Percentiles rank a stretch among this genome's conserved stretches.
Conservation (phyloP, 768 basidiomycete genomes). For the Leccinum obscurum region DNA sequence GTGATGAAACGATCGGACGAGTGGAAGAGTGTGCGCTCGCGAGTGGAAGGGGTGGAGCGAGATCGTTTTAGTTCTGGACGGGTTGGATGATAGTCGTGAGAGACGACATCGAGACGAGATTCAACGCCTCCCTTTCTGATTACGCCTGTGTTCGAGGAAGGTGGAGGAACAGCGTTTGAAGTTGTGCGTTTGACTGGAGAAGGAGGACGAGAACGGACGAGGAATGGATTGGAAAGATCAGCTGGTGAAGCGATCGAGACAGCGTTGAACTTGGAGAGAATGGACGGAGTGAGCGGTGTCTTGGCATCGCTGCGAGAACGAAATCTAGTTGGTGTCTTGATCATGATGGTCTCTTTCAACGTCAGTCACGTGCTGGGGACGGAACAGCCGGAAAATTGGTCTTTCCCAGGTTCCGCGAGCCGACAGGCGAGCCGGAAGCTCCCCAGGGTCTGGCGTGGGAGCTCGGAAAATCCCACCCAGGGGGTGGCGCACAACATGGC, state of each 20-base stretch:
- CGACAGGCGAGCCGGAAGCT: too few relatives aligned
- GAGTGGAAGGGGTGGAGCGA: constrained; percentile 66
- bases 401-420: too few relatives aligned
- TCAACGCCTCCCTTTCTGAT: constrained; percentile 79
- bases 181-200: constrained; percentile 68
- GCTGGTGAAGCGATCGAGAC: constrained; percentile 39
- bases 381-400: too few relatives aligned
- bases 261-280: constrained; percentile 40
- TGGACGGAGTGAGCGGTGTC: constrained; percentile 48
- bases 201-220: constrained; percentile 52
- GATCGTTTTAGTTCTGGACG: constrained; percentile 66
- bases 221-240: constrained; percentile 64
- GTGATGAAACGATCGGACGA: constrained; percentile 72
- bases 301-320: constrained; percentile 51
- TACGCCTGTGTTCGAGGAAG: constrained; percentile 69
- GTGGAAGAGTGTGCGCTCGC: constrained; percentile 36
- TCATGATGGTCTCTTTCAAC: too few relatives aligned
- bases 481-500: too few relatives aligned
- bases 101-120: constrained; percentile 74
- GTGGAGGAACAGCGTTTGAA: constrained; percentile 45
- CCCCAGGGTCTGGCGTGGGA: too few relatives aligned
- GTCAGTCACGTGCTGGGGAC: too few relatives aligned
- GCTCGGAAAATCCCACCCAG: too few relatives aligned
- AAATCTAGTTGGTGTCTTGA: constrained; percentile 44
- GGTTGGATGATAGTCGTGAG: constrained; percentile 72